These are phyloP conservation scores for Colletotrichum melonis DNA, from an alignment of 2,329 filamentous ascomycete genomes.

Conservation along the genomic window DNA sequence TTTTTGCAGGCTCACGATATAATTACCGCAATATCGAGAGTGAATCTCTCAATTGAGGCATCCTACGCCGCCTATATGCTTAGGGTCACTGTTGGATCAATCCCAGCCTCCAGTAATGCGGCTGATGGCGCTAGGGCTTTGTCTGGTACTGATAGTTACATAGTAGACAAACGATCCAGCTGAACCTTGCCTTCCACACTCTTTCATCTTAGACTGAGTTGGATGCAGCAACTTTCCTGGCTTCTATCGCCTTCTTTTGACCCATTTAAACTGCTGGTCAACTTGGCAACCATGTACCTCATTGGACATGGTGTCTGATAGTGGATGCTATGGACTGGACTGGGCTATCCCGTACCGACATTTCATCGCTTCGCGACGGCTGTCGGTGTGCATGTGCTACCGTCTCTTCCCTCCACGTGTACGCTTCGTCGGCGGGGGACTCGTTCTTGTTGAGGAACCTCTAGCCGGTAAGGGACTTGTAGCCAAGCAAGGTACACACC, in stretches of 20 bases:
- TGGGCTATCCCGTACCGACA: constrained; percentile 21
- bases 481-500: constrained; percentile 26
- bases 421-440: constrained; percentile 20
- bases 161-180: neutral
- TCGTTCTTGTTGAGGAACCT: constrained; percentile 31
- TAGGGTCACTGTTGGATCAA: constrained; percentile 6
- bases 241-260: constrained; percentile 32
- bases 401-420: constrained; percentile 2
- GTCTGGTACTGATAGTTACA: constrained; percentile 11
- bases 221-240: constrained; percentile 15
- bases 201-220: neutral
- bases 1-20: neutral
- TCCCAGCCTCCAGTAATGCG: constrained; percentile 2
- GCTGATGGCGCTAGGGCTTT: constrained; percentile 14
- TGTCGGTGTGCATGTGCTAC: constrained; percentile 33
- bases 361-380: constrained; percentile 26
- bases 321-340: constrained; percentile 19
- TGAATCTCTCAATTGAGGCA: constrained; percentile 18
- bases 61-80: constrained; percentile 23
- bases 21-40: constrained; percentile 10
- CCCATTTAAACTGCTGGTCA: constrained; percentile 28
- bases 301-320: constrained; percentile 18
- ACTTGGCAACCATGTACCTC: constrained; percentile 7
- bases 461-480: constrained; percentile 23
- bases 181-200: constrained; percentile 20